A percentile compares a stretch with the other conserved stretches of the same genome.
Conservation (phyloP, 768 basidiomycete species). For the Tylopilus plumbeoviolaceoides region DNA sequence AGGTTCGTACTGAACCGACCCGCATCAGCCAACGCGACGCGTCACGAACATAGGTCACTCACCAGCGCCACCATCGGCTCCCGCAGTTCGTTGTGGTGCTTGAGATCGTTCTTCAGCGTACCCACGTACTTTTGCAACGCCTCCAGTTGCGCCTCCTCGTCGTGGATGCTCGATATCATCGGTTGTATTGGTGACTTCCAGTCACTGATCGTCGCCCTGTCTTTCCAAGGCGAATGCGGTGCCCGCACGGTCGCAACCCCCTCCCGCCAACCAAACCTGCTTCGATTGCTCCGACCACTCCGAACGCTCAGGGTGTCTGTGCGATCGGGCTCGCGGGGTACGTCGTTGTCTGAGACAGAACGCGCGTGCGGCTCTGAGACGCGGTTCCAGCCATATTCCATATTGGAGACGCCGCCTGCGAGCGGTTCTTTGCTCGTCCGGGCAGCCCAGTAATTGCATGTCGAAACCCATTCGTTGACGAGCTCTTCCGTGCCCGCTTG, state of each 20-base stretch:
- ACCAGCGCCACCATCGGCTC: slow-evolving; percentile 82
- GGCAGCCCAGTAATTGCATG: slow-evolving; percentile 99
- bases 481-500: slow-evolving; percentile 98
- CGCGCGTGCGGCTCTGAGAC: slow-evolving; percentile 54
- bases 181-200: slow-evolving; percentile 93
- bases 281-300: slow-evolving; percentile 70
- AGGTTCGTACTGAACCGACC: slow-evolving; percentile 54
- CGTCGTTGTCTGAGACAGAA: slow-evolving; percentile 56
- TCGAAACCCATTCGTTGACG: slow-evolving; percentile 98
- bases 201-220: slow-evolving; percentile 79
- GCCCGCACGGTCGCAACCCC: slow-evolving; percentile 61
- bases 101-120: slow-evolving; percentile 72
- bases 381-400: slow-evolving; percentile 98
- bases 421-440: slow-evolving; percentile 93
- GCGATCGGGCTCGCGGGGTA: slow-evolving; percentile 43
- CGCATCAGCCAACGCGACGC: background rate
- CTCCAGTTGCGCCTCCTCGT: slow-evolving; percentile 92
- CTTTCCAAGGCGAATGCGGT: slow-evolving; percentile 67
- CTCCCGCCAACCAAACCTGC: slow-evolving; percentile 71
- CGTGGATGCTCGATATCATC: slow-evolving; percentile 75
- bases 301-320: slow-evolving; percentile 69
- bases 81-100: slow-evolving; percentile 78
- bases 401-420: slow-evolving; percentile 94
- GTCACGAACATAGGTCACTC: background rate
- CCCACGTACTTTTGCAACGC: slow-evolving; percentile 79